Conservation (phyloP, 805 yeast genomes). For the Lachancea sp. region DNA sequence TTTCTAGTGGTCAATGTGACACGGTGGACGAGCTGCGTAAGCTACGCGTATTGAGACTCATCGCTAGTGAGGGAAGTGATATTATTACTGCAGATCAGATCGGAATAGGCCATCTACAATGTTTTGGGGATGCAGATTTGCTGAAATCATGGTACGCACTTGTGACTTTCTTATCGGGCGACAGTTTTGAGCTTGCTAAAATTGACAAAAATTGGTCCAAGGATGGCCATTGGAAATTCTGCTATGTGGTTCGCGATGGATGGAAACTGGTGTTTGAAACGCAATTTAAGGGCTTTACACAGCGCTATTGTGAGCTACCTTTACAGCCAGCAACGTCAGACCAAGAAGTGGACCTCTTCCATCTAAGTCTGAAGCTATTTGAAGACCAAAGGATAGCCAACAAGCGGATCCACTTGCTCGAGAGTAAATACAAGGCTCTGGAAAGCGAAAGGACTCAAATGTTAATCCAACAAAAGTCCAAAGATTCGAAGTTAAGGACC, state of each 20-base stretch:
- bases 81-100: conserved; percentile 10
- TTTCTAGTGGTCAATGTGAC: conserved; percentile 5
- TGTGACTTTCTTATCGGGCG: conserved; percentile 18
- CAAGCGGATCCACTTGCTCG: conserved; percentile 1
- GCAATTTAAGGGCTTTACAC: conserved; percentile 15
- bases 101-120: conserved; percentile 9
- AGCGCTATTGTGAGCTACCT: conserved; percentile 20
- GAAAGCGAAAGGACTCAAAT: conserved; percentile 4
- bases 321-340: conserved; percentile 10
- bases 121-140: conserved; percentile 9
- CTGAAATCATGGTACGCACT: conserved; percentile 24
- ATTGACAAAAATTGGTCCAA: conserved; percentile 3
- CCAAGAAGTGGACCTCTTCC: conserved; percentile 25
- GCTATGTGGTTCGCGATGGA: conserved; percentile 7
- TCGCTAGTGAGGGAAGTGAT: conserved; percentile 25
- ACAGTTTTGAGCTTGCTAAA: conserved; percentile 9
- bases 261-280: conserved; percentile 22
- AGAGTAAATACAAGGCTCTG: background rate
- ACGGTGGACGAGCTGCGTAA: conserved; percentile 6
- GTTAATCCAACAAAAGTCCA: background rate
- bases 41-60: conserved; percentile 11
- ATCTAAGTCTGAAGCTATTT: conserved; percentile 17
- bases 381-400: conserved; percentile 13
- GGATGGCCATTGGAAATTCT: conserved; percentile 18
- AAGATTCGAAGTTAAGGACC: conserved; percentile 16